Evolutionary conservation across 2,329 filamentous ascomycete genomes (phyloP), one percentile per base, ranked within the genome.

Genomic region (Botryosphaeria agaves): DNA sequence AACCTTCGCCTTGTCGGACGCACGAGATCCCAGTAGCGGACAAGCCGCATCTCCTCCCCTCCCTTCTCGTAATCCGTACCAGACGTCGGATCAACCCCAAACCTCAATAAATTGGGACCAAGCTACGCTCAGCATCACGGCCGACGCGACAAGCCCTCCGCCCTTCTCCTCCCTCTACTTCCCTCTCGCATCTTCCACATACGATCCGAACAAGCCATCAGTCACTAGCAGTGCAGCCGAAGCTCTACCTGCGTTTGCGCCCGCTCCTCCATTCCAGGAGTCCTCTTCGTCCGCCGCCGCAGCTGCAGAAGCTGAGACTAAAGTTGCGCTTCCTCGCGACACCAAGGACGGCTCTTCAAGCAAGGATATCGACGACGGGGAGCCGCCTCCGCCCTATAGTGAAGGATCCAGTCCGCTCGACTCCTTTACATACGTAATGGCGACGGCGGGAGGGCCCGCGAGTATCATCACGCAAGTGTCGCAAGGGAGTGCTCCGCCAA

Each of bases 381-480:
- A 95, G 61, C 87, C 87, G 35, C 89, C 89, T 36, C 89, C 89
- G 34, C 87, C 89, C 34, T 98, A 98, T 56, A 84, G 81, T 42
- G 87, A 95, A 71, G 85, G 87, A 46, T 78, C 75, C 37, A 94
- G 83, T 62, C 89, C 89, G 38, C 73, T 98, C 53, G 70, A 79
- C 36, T 82, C 83, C 34, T 98, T 98, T 51, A 76, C 79, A 45
- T 98, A 91, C 71, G 72, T 93, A 53, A 98, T 98, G 89, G 85
- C 89, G 59, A 81, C 84, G 54, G 85, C 87, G 59, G 87, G 87
- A 66, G 87, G 85, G 62, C 81, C 85, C 45, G 78, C 85, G 63
- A 95, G 89, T 71, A 93, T 98, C 52, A 92, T 98, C 61, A 98
- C 89, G 58, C 89, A 98, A 63, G 89, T 98, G 45, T 85, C 92